phyloP scores from a whole-genome alignment of 768 basidiomycete species.

The Mycena vulgaris region DNA sequence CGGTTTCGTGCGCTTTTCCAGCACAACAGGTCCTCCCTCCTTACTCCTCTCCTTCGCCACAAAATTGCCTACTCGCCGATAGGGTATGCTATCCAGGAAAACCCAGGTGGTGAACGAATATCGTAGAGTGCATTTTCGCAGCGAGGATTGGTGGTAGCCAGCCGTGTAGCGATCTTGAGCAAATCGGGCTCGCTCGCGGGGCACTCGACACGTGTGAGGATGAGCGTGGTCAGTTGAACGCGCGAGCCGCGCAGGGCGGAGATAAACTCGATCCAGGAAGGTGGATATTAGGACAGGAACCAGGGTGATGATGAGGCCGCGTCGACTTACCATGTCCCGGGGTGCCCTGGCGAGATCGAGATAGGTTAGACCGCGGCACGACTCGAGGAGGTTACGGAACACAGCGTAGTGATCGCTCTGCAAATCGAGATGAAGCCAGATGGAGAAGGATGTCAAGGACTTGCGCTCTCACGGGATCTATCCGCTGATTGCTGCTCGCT shows the following conservation, averaged over 20 bases:
- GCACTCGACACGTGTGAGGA: conserved; percentile 35
- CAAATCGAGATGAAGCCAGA: conserved; percentile 39
- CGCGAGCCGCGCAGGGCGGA: conserved; percentile 38
- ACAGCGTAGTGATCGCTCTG: conserved; percentile 36
- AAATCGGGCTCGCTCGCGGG: conserved; percentile 29
- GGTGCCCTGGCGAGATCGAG: conserved; percentile 38
- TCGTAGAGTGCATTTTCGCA: conserved; percentile 21
- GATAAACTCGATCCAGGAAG: conserved; percentile 33
- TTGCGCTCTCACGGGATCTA: too few species aligned
- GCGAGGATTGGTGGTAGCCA: conserved; percentile 29
- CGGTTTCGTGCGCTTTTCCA: conserved; percentile 19
- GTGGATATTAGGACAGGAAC: conserved; percentile 8
- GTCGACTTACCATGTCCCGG: conserved; percentile 35
- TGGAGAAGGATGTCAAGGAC: conserved; percentile 32
- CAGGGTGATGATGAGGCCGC: neutral
- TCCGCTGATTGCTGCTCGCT: too few species aligned
- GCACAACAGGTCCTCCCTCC: conserved; percentile 17
- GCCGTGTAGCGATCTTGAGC: conserved; percentile 25
- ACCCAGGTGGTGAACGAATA: conserved; percentile 38
- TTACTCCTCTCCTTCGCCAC: conserved; percentile 24
- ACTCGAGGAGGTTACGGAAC: conserved; percentile 33
- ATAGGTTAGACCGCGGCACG: conserved; percentile 27
- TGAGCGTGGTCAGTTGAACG: conserved; percentile 25
- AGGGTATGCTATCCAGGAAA: conserved; percentile 36
- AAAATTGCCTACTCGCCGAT: conserved; percentile 25